A percentile compares a stretch with the other conserved stretches of the same genome.
phyloP scores from a whole-genome alignment of 768 basidiomycete species.

The Gyrodon lividus region DNA sequence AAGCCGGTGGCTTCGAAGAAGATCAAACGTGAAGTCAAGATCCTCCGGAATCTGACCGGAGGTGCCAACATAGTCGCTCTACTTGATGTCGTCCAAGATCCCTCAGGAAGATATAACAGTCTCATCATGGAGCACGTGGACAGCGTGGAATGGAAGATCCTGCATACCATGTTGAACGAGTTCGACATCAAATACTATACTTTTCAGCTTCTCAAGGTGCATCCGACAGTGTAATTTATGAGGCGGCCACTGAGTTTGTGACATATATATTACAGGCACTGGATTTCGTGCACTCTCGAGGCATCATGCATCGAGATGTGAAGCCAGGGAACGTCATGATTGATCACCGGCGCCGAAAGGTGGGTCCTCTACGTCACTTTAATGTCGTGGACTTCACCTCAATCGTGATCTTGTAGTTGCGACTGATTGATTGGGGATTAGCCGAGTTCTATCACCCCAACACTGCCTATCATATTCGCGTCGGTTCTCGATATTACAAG shows the following conservation, averaged over 20 bases:
- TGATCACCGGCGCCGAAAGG: constrained; percentile 59
- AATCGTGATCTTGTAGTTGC: constrained; percentile 35
- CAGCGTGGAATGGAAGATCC: constrained; percentile 62
- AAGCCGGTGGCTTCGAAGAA: constrained; percentile 68
- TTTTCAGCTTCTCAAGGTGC: constrained; percentile 59
- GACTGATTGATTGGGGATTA: constrained; percentile 74
- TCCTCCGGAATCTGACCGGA: constrained; percentile 65
- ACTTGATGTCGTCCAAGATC: constrained; percentile 67
- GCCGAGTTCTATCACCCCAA: constrained; percentile 75
- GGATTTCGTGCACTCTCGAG: constrained; percentile 69
- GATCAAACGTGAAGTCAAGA: constrained; percentile 75
- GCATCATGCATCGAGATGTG: constrained; percentile 71
- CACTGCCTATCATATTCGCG: constrained; percentile 70
- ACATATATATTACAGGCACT: constrained; percentile 46
- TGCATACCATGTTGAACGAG: constrained; percentile 59
- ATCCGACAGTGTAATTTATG: constrained; percentile 3
- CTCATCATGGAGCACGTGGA: constrained; percentile 70
- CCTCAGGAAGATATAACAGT: constrained; percentile 59
- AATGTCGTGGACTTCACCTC: background rate
- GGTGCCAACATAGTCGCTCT: constrained; percentile 69
- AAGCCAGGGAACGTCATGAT: constrained; percentile 77
- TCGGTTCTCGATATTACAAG: constrained; percentile 72
- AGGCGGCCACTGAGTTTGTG: background rate
- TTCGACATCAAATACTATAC: constrained; percentile 67
- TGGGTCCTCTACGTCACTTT: constrained; percentile 26